phyloP scores from a whole-genome alignment of 345 rosid species.

The Lepidium aucheri region DNA sequence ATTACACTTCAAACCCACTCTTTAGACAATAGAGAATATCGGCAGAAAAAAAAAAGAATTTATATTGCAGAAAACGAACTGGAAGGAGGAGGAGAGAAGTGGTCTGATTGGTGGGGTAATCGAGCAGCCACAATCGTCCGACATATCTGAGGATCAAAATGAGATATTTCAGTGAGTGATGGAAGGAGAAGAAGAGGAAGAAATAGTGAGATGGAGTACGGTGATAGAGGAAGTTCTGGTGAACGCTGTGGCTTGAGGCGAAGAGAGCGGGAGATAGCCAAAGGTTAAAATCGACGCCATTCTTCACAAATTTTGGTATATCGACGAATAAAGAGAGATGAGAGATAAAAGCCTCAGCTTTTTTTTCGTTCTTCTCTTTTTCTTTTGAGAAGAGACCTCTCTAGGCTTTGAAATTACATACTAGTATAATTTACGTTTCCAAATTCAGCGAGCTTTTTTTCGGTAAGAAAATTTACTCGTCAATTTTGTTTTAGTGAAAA shows the following conservation, averaged over 20 bases:
- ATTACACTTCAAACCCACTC: background rate
- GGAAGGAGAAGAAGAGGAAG: background rate
- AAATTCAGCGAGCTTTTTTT: too few relatives aligned
- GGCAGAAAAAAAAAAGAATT: background rate
- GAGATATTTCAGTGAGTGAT: background rate
- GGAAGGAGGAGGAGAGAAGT: slow-evolving; percentile 12
- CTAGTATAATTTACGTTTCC: too few relatives aligned
- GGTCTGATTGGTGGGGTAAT: slow-evolving; percentile 8
- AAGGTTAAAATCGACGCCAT: slow-evolving; percentile 60
- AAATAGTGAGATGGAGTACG: background rate
- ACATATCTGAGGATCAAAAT: slow-evolving; percentile 32
- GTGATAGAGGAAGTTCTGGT: slow-evolving; percentile 21
- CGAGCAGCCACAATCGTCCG: slow-evolving; percentile 21
- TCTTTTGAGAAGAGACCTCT: background rate
- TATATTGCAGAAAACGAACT: slow-evolving; percentile 6
- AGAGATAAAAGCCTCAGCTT: slow-evolving; percentile 29
- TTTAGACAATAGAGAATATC: background rate
- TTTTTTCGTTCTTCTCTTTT: background rate
- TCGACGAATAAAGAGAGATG: slow-evolving; percentile 13
- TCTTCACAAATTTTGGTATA: background rate
- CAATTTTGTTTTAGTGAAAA: background rate
- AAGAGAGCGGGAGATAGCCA: slow-evolving; percentile 18
- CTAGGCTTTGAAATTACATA: background rate
- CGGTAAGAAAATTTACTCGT: background rate
- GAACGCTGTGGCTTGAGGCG: slow-evolving; percentile 9